phyloP scores from a whole-genome alignment of 768 basidiomycete genomes.

The Lactifluus piperatus region DNA sequence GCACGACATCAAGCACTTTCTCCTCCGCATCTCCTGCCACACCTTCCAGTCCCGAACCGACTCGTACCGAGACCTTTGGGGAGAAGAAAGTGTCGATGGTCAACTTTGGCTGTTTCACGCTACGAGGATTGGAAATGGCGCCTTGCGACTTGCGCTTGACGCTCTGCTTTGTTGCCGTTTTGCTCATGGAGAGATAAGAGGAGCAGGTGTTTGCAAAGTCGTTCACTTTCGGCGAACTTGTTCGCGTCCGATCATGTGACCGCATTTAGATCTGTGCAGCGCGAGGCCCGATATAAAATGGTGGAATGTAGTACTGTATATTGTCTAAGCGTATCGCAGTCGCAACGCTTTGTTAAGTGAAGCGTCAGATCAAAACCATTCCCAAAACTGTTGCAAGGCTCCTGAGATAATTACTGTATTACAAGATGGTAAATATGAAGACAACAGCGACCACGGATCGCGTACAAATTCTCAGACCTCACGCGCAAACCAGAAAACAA shows the following conservation, averaged over 20 bases:
- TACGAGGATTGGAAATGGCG: constrained; percentile 12
- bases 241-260: constrained; percentile 16
- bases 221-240: not conserved
- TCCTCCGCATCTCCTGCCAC: constrained; percentile 14
- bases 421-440: not conserved
- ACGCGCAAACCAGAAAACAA: not conserved
- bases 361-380: too few relatives aligned
- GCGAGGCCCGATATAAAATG: too few relatives aligned
- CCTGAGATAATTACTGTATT: not conserved
- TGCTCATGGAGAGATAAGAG: constrained; percentile 7
- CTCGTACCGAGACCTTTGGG: constrained; percentile 21
- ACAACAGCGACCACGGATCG: not conserved
- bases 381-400: too few relatives aligned
- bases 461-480: not conserved
- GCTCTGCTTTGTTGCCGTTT: not conserved
- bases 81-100: constrained; percentile 31
- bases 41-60: constrained; percentile 17
- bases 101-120: constrained; percentile 26
- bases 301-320: too few relatives aligned
- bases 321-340: too few relatives aligned
- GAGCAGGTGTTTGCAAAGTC: not conserved
- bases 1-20: constrained; percentile 29
- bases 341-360: too few relatives aligned
- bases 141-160: constrained; percentile 27
- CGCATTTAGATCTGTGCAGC: too few relatives aligned